phyloP scores from a whole-genome alignment of 106 monocot genomes.

The Ottelia alismoides region DNA sequence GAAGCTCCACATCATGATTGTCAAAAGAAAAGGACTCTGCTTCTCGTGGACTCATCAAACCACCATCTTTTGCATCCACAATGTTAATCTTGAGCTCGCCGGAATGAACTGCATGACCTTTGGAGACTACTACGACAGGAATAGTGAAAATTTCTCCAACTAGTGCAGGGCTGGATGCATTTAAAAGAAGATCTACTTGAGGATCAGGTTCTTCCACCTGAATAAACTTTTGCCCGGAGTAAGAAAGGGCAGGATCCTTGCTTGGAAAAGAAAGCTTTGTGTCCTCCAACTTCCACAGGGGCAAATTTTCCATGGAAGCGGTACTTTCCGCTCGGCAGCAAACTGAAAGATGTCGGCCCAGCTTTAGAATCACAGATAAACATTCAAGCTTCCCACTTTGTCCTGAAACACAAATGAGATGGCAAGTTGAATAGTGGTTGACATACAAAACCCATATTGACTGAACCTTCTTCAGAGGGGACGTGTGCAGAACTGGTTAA shows the following conservation, averaged over 20 bases:
- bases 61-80: conserved; percentile 90
- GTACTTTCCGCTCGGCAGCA: conserved; percentile 75
- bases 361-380: conserved; percentile 49
- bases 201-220: conserved; percentile 92
- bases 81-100: conserved; percentile 96
- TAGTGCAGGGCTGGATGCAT: conserved; percentile 60
- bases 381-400: conserved; percentile 97
- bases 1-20: conserved; percentile 76
- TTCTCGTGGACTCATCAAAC: conserved; percentile 82
- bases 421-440: too few species aligned
- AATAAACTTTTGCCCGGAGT: conserved; percentile 65
- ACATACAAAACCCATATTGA: too few species aligned
- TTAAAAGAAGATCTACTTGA: conserved; percentile 61
- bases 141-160: conserved; percentile 72
- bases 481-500: too few species aligned
- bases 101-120: conserved; percentile 49
- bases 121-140: conserved; percentile 51
- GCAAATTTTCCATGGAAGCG: conserved; percentile 68
- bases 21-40: conserved; percentile 45
- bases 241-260: conserved; percentile 47
- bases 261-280: conserved; percentile 42
- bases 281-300: conserved; percentile 80
- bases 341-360: conserved; percentile 38
- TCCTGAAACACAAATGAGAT: too few species aligned
- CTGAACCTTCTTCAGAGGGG: too few species aligned